Base-by-base conservation (phyloP, 345 rosid genomes). In the Passiflora organensis region DNA sequence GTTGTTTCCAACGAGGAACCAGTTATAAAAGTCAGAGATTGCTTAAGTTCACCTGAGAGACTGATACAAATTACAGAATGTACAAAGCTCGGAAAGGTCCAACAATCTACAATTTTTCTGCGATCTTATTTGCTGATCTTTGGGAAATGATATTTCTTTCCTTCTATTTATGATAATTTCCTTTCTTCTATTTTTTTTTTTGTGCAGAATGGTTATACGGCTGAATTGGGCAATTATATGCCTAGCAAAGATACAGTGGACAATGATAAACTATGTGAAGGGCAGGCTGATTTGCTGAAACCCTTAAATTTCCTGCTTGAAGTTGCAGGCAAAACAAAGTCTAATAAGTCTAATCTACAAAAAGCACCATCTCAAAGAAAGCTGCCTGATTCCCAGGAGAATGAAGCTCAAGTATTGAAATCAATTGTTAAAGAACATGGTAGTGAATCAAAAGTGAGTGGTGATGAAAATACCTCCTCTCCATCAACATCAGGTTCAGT, bases 61-160 rank as follows among this genome's bases (percentile, higher is more conserved):
- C 38, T 37, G 16, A 32, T 14, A 47, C 63, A 65, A 56, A 37
- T 51, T 59, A 60, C 61, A 46, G 71, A 48, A 60, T 41, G 24
- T 38, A 52, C 46, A 32, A 52, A 23, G 53, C 65, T 61, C 82
- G 84, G 78, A 64, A 72, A 65, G 21, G 50, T 22, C 39, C 48
- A n/a, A 28, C 6, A 51, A 43, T 11, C 20, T 56, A 53, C 22
- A 42, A 56, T 38, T 38, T 56, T 17, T 28, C 13, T n/a, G n/a
- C n/a, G n/a, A n/a, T n/a, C n/a, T n/a, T 58, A 28, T 10, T 1
- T 32, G n/a, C n/a, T 15, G 0, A 13, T 15, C 15, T 23, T 42
- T 41, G 9, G 19, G 28, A 17, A 48, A 37, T 13, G 4, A 15
- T 19, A 19, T 48, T 41, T 25, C 42, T 43, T 37, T 32, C 0